Evolutionary conservation across 768 basidiomycete genomes (phyloP).

Genomic region (Exidia glandulosa): DNA sequence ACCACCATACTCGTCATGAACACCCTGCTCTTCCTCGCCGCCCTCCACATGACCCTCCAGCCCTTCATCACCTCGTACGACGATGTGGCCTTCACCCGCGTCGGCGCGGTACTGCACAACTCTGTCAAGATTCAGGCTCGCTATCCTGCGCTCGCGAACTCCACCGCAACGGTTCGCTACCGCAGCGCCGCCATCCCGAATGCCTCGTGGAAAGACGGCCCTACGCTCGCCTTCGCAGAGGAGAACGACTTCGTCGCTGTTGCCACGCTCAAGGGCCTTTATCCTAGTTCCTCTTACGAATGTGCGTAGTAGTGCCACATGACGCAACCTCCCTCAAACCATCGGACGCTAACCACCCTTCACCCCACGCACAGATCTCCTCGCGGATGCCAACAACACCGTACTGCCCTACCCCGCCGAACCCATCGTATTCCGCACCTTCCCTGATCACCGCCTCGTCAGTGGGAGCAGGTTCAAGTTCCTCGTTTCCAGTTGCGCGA

Average conservation of each 20-base stretch:
- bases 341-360: no score
- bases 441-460: constrained; percentile 55
- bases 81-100: constrained; percentile 51
- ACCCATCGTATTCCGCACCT: constrained; percentile 57
- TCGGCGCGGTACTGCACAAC: constrained; percentile 60
- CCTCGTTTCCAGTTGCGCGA: constrained; percentile 53
- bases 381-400: constrained; percentile 30
- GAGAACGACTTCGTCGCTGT: constrained; percentile 51
- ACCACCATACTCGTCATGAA: constrained; percentile 25
- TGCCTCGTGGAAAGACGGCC: constrained; percentile 43
- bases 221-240: constrained; percentile 30
- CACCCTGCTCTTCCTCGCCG: constrained; percentile 23
- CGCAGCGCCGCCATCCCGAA: constrained; percentile 15
- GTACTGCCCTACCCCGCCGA: constrained; percentile 36
- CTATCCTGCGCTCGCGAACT: constrained; percentile 32
- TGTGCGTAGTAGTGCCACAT: constrained; percentile 32
- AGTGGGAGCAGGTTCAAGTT: constrained; percentile 49
- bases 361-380: constrained; percentile 25
- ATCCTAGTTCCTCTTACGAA: constrained; percentile 61
- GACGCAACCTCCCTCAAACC: no score
- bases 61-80: constrained; percentile 46
- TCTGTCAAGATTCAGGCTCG: constrained; percentile 53
- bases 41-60: constrained; percentile 39
- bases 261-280: constrained; percentile 43
- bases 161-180: constrained; percentile 25